A percentile compares a stretch with the other conserved stretches of the same genome.
phyloP scores from a whole-genome alignment of 306 rosid species.

The Cucurbita maxima region DNA sequence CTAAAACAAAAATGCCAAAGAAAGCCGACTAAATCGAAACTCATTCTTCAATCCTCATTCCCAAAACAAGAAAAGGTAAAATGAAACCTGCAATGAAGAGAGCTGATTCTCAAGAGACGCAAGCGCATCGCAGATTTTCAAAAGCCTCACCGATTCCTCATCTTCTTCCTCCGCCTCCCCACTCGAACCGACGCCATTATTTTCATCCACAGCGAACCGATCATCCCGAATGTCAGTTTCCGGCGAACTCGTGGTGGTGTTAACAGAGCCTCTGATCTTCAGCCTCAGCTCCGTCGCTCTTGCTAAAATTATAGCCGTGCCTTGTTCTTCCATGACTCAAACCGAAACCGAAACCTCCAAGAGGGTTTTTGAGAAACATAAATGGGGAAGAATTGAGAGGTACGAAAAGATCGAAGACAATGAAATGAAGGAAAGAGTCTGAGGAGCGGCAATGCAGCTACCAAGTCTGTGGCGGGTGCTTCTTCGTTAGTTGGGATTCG shows the following conservation, averaged over 20 bases:
- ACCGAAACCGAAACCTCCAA: background rate
- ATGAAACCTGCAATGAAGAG: slow-evolving; percentile 61
- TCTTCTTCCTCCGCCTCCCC: slow-evolving; percentile 19
- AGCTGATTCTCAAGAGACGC: slow-evolving; percentile 83
- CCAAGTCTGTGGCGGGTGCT: background rate
- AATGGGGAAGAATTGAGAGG: background rate
- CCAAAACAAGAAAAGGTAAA: background rate
- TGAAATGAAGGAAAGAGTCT: background rate
- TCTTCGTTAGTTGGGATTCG: background rate
- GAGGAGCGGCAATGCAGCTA: background rate
- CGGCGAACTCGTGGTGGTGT: slow-evolving; percentile 7
- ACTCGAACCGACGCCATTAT: background rate
- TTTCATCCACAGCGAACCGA: background rate
- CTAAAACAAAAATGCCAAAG: background rate
- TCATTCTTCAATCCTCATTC: background rate
- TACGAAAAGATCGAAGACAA: background rate
- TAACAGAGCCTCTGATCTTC: slow-evolving; percentile 56
- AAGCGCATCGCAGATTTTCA: slow-evolving; percentile 68
- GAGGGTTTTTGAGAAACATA: background rate
- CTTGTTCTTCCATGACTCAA: slow-evolving; percentile 24
- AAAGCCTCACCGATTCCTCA: slow-evolving; percentile 37
- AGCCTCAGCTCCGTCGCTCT: slow-evolving; percentile 77
- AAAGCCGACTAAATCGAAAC: background rate
- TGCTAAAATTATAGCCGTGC: slow-evolving; percentile 67
- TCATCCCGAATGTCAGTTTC: slow-evolving; percentile 1